phyloP scores from a whole-genome alignment of 1,139 yeast genomes.

The Geotrichum carabidarum region DNA sequence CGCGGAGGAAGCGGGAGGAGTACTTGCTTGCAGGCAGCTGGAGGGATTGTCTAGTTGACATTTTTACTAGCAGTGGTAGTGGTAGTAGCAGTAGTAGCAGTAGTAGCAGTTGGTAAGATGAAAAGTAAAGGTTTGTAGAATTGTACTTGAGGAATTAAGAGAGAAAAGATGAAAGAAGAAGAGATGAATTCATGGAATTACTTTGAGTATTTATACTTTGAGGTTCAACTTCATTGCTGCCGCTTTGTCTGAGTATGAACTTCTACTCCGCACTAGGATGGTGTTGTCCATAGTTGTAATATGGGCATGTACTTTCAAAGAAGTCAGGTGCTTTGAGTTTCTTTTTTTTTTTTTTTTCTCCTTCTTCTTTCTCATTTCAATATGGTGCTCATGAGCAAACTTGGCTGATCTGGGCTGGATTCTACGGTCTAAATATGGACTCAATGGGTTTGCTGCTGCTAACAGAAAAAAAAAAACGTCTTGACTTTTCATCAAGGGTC shows the following conservation, averaged over 20 bases:
- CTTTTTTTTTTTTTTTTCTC: too few relatives aligned
- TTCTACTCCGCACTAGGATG: neutral
- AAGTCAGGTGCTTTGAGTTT: too few relatives aligned
- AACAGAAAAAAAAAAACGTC: too few relatives aligned
- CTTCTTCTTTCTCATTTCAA: too few relatives aligned
- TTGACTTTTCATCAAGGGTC: too few relatives aligned
- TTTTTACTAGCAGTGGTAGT: neutral
- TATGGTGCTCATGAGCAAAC: too few relatives aligned
- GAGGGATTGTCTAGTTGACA: neutral
- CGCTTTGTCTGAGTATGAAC: neutral
- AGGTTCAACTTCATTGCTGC: neutral
- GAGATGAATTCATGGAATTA: neutral
- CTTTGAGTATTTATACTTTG: neutral
- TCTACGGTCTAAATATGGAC: too few relatives aligned
- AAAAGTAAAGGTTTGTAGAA: neutral
- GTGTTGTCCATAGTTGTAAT: too few relatives aligned
- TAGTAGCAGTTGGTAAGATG: neutral
- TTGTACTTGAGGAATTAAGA: neutral
- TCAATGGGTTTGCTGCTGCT: too few relatives aligned
- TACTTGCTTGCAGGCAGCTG: constrained; percentile 1
- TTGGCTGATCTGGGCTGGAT: too few relatives aligned
- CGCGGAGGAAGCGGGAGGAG: neutral
- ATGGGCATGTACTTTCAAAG: too few relatives aligned
- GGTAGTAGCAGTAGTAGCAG: neutral
- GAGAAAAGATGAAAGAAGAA: neutral